phyloP scores from a whole-genome alignment of 2,329 filamentous ascomycete species.

The Gliomastix tumulicola region DNA sequence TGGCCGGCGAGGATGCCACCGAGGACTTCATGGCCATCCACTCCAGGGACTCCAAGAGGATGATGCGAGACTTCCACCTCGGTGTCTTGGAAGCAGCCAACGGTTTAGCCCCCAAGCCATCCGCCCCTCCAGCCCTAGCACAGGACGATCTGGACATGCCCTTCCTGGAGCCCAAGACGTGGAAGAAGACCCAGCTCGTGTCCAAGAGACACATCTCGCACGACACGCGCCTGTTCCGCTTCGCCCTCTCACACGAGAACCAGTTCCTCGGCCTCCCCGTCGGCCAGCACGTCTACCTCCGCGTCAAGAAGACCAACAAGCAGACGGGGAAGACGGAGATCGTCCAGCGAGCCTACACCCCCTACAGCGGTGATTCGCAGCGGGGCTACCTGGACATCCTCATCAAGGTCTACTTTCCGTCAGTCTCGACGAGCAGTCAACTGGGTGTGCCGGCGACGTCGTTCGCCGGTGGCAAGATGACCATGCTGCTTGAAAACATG shows the following conservation, averaged over 20 bases:
- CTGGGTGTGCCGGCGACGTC: background rate
- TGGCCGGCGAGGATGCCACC: background rate
- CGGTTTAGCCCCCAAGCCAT: background rate
- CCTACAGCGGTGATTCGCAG: background rate
- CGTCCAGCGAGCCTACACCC: background rate
- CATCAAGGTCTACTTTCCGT: background rate
- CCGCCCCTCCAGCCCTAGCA: too few species aligned
- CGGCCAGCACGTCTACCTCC: background rate
- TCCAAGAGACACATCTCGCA: background rate
- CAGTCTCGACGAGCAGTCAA: too few species aligned
- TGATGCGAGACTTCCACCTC: background rate
- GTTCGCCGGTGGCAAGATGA: background rate
- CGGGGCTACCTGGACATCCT: background rate
- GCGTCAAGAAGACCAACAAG: background rate
- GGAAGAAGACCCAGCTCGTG: background rate
- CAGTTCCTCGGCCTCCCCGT: background rate
- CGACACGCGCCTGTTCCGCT: background rate
- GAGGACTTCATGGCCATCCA: background rate
- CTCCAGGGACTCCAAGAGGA: background rate
- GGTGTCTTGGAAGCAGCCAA: background rate
- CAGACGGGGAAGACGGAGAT: background rate
- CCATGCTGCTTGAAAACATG: background rate
- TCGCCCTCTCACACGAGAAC: background rate
- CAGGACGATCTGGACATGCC: background rate
- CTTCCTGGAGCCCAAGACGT: background rate